These are phyloP conservation scores for Trichoderma hamatum DNA, from an alignment of 2,329 filamentous ascomycete genomes.

Conservation along the genomic window DNA sequence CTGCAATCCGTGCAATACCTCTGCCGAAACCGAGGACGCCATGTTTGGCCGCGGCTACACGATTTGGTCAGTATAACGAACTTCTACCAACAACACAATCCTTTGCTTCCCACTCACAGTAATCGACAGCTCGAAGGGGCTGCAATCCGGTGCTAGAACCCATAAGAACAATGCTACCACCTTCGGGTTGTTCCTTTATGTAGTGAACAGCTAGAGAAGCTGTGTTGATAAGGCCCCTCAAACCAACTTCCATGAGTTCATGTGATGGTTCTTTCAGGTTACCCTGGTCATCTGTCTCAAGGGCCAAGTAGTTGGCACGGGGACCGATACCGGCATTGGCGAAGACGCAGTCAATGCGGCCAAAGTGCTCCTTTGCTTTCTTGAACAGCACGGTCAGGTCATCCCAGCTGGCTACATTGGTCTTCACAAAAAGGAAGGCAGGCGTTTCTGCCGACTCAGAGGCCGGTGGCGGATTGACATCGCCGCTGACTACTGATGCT, in stretches of 20 bases:
- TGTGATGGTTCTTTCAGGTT: slow-evolving; percentile 11
- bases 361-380: slow-evolving; percentile 11
- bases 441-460: slow-evolving; percentile 6
- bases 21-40: slow-evolving; percentile 17
- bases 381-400: slow-evolving; percentile 14
- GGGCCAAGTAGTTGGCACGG: slow-evolving; percentile 18
- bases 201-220: slow-evolving; percentile 19
- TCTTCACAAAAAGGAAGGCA: slow-evolving; percentile 9
- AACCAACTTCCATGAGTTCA: slow-evolving; percentile 12
- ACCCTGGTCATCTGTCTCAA: slow-evolving; percentile 20
- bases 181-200: slow-evolving; percentile 20
- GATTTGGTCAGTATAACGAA: neutral
- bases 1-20: slow-evolving; percentile 13
- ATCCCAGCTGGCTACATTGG: slow-evolving; percentile 12
- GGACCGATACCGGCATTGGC: slow-evolving; percentile 19
- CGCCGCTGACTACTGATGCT: slow-evolving; percentile 20
- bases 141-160: slow-evolving; percentile 18
- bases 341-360: slow-evolving; percentile 21
- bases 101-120: slow-evolving; percentile 8
- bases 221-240: slow-evolving; percentile 21
- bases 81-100: neutral
- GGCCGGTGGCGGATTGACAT: slow-evolving; percentile 5
- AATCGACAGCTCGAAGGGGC: slow-evolving; percentile 21
- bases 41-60: slow-evolving; percentile 18
- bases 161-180: slow-evolving; percentile 19